Evolutionary conservation across 345 rosid genomes (phyloP), one percentile per base, ranked within the genome.

Genomic region (Aegle marmelos): DNA sequence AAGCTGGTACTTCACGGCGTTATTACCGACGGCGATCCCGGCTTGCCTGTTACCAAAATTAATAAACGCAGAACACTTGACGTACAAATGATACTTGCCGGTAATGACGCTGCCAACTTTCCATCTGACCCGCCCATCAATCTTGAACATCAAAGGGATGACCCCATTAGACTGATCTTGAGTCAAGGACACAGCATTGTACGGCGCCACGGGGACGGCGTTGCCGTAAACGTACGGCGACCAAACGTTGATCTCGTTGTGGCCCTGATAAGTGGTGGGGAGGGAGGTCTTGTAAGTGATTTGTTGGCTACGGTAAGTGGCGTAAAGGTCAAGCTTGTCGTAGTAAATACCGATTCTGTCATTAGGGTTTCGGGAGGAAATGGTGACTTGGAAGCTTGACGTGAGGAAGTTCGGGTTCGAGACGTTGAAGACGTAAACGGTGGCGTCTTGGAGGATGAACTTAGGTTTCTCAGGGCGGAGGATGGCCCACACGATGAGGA

Each of bases 401-500:
- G 98, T 90, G 82, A 96, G 89, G 81, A 80, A 66, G 86, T 90
- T 92, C 0, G 98, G 94, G 14, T 68, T 62, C 13, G 99, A 79
- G 82, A 88, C 71, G 90, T 94, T 97, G 92, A 97, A 97, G 84
- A 82, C 86, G 82, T 81, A 90, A 78, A 97, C 93, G 82, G 98
- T 97, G 81, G 90, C 93, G 88, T 97, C 98, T 82, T 93, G 98
- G 83, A 97, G 90, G 83, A 89, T 5, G 90, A 97, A 94, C 1
- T 72, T 75, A n/a, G 98, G 99, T 48, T 97, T 97, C 22, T 78
- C 61, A 1, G 99, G 99, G 24, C 87, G 93, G 79, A 94, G 95
- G 73, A 94, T 85, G 76, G 98, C 98, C 98, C 98, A 97, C 14
- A 89, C 69, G 10, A 97, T 78, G 77, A 97, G 91, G 81, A 94